A percentile compares a stretch with the other conserved stretches of the same genome.
Conservation (phyloP, 352 stramenopile species). For the Peronospora tabacina region DNA sequence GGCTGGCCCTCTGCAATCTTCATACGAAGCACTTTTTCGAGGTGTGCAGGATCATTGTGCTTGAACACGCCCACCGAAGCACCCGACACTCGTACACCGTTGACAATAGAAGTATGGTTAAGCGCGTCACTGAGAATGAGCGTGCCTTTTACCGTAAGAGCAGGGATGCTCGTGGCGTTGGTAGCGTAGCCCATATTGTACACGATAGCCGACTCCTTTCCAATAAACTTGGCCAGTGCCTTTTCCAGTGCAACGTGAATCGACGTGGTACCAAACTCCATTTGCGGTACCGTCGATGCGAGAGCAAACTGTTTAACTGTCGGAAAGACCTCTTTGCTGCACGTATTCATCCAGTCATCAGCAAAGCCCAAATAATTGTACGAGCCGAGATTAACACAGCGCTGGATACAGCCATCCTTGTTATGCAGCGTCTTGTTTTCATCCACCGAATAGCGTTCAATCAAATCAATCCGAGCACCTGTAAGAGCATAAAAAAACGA, state of each 20-base stretch:
- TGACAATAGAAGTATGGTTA: slow-evolving; percentile 99
- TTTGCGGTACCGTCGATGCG: slow-evolving; percentile 49
- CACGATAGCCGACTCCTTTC: slow-evolving; percentile 94
- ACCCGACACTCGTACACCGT: slow-evolving; percentile 88
- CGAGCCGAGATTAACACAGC: slow-evolving; percentile 95
- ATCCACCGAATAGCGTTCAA: slow-evolving; percentile 87
- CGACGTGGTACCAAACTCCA: slow-evolving; percentile 82
- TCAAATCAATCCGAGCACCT: slow-evolving; percentile 89
- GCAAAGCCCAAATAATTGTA: slow-evolving; percentile 99
- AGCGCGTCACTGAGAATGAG: slow-evolving; percentile 96
- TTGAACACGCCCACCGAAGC: slow-evolving; percentile 92
- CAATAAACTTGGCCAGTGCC: slow-evolving; percentile 91
- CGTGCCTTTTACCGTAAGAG: slow-evolving; percentile 89
- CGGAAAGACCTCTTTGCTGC: slow-evolving; percentile 86
- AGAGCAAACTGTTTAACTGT: slow-evolving; percentile 86
- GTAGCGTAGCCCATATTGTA: slow-evolving; percentile 99
- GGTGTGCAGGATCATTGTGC: slow-evolving; percentile 93
- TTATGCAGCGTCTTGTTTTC: slow-evolving; percentile 79
- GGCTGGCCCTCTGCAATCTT: slow-evolving; percentile 83
- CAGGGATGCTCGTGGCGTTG: slow-evolving; percentile 95
- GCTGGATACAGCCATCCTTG: slow-evolving; percentile 54
- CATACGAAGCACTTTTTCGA: slow-evolving; percentile 85
- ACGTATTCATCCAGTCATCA: slow-evolving; percentile 97
- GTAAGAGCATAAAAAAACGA: slow-evolving; percentile 2
- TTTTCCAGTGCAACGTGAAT: slow-evolving; percentile 92